phyloP scores from a whole-genome alignment of 306 rosid species.

The Vicia faba region DNA sequence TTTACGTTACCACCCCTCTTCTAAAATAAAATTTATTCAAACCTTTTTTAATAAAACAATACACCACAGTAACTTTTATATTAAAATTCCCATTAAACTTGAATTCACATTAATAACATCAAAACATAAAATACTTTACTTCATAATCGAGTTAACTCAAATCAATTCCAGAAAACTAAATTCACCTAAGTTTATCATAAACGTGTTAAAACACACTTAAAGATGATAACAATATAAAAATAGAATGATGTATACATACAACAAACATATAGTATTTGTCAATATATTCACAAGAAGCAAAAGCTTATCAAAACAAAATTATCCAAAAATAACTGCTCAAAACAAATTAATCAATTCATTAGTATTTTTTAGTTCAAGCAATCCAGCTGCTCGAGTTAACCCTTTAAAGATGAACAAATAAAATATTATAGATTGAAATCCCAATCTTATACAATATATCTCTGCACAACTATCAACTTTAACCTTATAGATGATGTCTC shows the following conservation, averaged over 20 bases:
- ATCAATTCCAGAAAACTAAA: background rate
- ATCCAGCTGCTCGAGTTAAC: too few species aligned
- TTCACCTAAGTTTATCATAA: background rate
- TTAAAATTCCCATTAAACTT: background rate
- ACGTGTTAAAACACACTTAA: background rate
- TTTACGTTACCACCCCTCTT: background rate
- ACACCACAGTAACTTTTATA: background rate
- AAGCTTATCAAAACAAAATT: background rate
- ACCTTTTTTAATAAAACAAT: background rate
- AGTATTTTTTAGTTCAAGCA: too few species aligned
- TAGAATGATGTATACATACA: slow-evolving; percentile 1
- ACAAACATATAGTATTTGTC: background rate
- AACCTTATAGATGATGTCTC: too few species aligned
- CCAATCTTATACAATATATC: too few species aligned
- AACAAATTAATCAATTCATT: background rate
- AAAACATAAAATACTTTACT: background rate
- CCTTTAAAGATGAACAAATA: too few species aligned
- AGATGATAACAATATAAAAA: background rate
- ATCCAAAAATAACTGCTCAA: background rate
- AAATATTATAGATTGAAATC: too few species aligned
- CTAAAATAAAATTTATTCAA: background rate
- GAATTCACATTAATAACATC: background rate
- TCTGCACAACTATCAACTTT: too few species aligned
- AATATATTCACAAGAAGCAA: background rate
- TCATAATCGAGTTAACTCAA: background rate